Percentiles rank a stretch among this genome's conserved stretches.
Evolutionary conservation across 1,139 yeast genomes (phyloP).

Genomic region (Diutina mesorugosa): DNA sequence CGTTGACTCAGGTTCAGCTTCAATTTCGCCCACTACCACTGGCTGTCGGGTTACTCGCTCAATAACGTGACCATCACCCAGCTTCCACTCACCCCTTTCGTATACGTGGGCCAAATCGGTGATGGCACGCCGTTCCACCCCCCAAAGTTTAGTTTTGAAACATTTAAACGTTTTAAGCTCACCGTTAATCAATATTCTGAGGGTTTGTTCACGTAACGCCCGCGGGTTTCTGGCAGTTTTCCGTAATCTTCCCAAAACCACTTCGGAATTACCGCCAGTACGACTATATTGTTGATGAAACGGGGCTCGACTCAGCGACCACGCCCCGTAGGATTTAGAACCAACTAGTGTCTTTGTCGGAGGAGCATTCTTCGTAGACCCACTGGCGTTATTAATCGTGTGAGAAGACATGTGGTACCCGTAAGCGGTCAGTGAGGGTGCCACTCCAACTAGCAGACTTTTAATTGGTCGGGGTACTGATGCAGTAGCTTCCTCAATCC

Average conservation of each 20-base stretch:
- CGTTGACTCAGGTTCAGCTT: slow-evolving; percentile 8
- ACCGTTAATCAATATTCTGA: slow-evolving; percentile 54
- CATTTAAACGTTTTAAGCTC: slow-evolving; percentile 44
- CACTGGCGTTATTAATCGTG: slow-evolving; percentile 19
- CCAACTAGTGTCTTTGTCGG: slow-evolving; percentile 23
- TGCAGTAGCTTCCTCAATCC: slow-evolving; percentile 28
- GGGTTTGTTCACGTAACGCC: slow-evolving; percentile 37
- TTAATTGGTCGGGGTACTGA: slow-evolving; percentile 11
- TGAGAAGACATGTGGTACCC: slow-evolving; percentile 21
- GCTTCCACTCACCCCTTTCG: slow-evolving; percentile 63
- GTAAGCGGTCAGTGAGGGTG: slow-evolving; percentile 8
- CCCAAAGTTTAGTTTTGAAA: slow-evolving; percentile 80
- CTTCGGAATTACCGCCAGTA: slow-evolving; percentile 27
- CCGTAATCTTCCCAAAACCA: slow-evolving; percentile 55
- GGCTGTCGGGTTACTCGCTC: slow-evolving; percentile 28
- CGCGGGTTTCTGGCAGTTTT: slow-evolving; percentile 28
- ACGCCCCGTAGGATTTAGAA: slow-evolving; percentile 20
- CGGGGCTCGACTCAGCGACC: slow-evolving; percentile 5
- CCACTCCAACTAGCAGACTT: slow-evolving; percentile 8
- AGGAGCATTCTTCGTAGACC: slow-evolving; percentile 22
- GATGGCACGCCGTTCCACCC: slow-evolving; percentile 56
- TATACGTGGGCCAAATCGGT: slow-evolving; percentile 53
- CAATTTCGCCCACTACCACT: slow-evolving; percentile 5
- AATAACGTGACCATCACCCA: slow-evolving; percentile 69
- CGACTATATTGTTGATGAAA: slow-evolving; percentile 13